Evolutionary conservation across 2,329 filamentous ascomycete genomes (phyloP).

Genomic region (Claviceps sorghi): DNA sequence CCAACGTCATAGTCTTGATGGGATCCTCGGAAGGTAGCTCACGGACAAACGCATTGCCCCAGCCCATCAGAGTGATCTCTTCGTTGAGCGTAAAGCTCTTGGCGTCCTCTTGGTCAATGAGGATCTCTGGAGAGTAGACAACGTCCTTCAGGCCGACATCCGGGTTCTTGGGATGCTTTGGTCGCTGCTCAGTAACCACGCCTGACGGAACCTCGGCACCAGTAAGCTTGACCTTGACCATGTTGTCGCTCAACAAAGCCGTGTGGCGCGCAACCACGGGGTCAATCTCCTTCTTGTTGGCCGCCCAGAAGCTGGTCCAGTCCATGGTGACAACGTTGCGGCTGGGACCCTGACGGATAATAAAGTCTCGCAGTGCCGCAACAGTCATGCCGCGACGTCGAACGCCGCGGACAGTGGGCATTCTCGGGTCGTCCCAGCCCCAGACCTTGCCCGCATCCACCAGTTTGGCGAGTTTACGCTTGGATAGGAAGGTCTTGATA

Average conservation of each 20-base stretch:
- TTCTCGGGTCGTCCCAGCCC: conserved; percentile 78
- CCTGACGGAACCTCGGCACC: conserved; percentile 52
- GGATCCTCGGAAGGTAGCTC: conserved; percentile 43
- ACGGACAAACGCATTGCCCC: conserved; percentile 77
- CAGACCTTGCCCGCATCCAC: conserved; percentile 62
- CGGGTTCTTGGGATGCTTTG: conserved; percentile 80
- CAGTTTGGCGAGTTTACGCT: conserved; percentile 73
- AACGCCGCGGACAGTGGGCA: conserved; percentile 73
- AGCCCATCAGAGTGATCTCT: conserved; percentile 92
- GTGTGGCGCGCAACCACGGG: conserved; percentile 61
- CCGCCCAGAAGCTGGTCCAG: conserved; percentile 60
- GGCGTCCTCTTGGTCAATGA: conserved; percentile 78
- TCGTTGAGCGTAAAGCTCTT: conserved; percentile 69
- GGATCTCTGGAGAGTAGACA: conserved; percentile 56
- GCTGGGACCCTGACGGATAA: conserved; percentile 69
- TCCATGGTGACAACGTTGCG: conserved; percentile 76
- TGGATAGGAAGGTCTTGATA: conserved; percentile 66
- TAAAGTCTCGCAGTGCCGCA: conserved; percentile 66
- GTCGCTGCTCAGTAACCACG: conserved; percentile 57
- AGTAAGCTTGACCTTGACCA: conserved; percentile 54
- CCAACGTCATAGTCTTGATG: conserved; percentile 59
- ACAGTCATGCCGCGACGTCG: conserved; percentile 67
- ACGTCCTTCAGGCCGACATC: conserved; percentile 77
- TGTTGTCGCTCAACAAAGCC: conserved; percentile 54
- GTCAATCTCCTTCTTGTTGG: conserved; percentile 74